phyloP scores from a whole-genome alignment of 1,139 yeast genomes.

The Saccharomycopsis phalli region DNA sequence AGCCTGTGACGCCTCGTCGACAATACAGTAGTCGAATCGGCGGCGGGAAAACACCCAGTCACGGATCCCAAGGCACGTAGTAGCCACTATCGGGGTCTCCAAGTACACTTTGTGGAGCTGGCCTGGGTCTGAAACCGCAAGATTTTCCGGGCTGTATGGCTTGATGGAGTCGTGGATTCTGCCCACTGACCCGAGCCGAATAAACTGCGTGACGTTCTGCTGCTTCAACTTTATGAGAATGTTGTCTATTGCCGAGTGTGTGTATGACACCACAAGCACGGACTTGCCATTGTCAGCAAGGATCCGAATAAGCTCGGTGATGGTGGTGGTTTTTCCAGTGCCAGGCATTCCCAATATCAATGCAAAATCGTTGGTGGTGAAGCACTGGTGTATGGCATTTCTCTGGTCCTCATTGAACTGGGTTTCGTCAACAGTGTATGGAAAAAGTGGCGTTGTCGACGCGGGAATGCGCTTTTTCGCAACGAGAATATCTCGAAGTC shows the following conservation, averaged over 20 bases:
- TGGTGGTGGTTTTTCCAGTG: conserved; percentile 93
- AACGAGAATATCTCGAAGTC: conserved; percentile 51
- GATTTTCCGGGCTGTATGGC: conserved; percentile 38
- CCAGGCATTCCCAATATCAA: conserved; percentile 97
- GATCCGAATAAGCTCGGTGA: conserved; percentile 60
- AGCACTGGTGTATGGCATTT: conserved; percentile 54
- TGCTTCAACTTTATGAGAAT: conserved; percentile 63
- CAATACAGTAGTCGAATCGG: conserved; percentile 81
- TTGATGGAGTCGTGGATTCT: conserved; percentile 58
- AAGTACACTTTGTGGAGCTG: conserved; percentile 40
- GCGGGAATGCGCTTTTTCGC: conserved; percentile 32
- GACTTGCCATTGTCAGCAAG: conserved; percentile 55
- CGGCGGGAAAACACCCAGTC: conserved; percentile 52
- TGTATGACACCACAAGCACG: conserved; percentile 74
- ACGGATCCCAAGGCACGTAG: conserved; percentile 75
- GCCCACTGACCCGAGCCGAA: conserved; percentile 48
- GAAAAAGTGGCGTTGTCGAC: conserved; percentile 2
- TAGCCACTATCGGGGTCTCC: conserved; percentile 69
- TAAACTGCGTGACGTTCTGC: conserved; percentile 35
- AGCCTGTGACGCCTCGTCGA: conserved; percentile 95
- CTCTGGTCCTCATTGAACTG: conserved; percentile 60
- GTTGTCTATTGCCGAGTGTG: conserved; percentile 95
- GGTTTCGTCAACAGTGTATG: conserved; percentile 10
- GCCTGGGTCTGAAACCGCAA: conserved; percentile 34
- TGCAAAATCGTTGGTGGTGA: conserved; percentile 65